A percentile compares a stretch with the other conserved stretches of the same genome.
Evolutionary conservation across 106 monocot genomes (phyloP).

Genomic region (Dendrobium catenatum): DNA sequence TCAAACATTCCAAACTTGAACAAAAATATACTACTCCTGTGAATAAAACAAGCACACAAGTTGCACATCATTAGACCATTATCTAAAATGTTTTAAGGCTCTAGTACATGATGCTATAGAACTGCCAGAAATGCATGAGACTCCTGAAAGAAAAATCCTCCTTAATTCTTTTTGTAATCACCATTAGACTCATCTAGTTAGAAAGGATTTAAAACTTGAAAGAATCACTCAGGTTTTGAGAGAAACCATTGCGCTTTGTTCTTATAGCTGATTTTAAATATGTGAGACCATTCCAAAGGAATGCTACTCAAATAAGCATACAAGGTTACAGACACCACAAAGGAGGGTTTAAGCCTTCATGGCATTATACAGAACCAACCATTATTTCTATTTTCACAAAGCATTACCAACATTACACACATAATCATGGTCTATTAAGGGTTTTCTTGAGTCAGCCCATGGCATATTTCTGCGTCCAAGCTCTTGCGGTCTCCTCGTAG

Average conservation of each 20-base stretch:
- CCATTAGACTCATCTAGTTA: background rate
- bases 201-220: background rate
- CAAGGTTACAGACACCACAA: background rate
- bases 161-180: no score
- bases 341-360: background rate
- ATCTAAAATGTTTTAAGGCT: background rate
- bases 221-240: background rate
- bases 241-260: background rate
- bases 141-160: no score
- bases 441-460: constrained; percentile 21
- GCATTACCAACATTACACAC: background rate
- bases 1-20: no score
- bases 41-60: background rate
- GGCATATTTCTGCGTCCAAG: constrained; percentile 45
- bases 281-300: background rate
- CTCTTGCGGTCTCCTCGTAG: constrained; percentile 34
- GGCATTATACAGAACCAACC: background rate
- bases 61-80: background rate
- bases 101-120: no score
- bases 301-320: background rate
- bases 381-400: background rate
- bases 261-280: background rate
- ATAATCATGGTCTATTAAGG: background rate
- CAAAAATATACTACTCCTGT: no score
- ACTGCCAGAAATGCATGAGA: no score